Conservation (phyloP, 2,329 filamentous ascomycete genomes). For the Verticillium tricorpus region DNA sequence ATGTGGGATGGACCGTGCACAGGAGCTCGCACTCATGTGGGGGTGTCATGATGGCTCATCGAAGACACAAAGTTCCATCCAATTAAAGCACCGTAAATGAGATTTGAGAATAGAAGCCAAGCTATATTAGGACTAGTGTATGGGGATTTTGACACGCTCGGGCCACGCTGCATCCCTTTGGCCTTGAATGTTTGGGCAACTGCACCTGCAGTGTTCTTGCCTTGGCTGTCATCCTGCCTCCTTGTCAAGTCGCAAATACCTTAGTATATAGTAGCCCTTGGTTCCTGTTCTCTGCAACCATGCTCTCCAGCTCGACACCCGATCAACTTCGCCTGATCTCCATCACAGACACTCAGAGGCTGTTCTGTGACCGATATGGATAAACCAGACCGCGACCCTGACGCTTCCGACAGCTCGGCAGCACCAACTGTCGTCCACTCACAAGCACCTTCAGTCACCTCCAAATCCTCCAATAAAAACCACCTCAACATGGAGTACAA, state of each 20-base stretch:
- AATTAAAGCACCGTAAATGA: not conserved
- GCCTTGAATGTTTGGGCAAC: not conserved
- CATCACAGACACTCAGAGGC: too few species aligned
- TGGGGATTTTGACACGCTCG: not conserved
- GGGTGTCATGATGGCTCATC: not conserved
- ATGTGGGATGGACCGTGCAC: not conserved
- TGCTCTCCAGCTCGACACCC: not conserved
- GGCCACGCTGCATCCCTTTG: not conserved
- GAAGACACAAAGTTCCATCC: not conserved
- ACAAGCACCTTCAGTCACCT: not conserved
- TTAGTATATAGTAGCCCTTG: too few species aligned
- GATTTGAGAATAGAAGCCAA: too few species aligned
- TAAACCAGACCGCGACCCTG: not conserved
- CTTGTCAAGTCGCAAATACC: not conserved
- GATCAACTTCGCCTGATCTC: too few species aligned
- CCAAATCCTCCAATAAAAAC: not conserved
- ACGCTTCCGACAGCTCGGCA: not conserved
- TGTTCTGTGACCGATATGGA: not conserved
- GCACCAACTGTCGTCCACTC: not conserved
- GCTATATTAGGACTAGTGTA: not conserved
- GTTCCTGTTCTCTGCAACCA: not conserved
- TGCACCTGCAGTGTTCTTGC: not conserved
- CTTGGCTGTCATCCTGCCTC: not conserved
- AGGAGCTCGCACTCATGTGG: not conserved
- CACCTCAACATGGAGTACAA: not conserved